A percentile compares a stretch with the other conserved stretches of the same genome.
Conservation (phyloP, 2,329 filamentous ascomycete genomes). For the Pseudogymnoascus sp. region DNA sequence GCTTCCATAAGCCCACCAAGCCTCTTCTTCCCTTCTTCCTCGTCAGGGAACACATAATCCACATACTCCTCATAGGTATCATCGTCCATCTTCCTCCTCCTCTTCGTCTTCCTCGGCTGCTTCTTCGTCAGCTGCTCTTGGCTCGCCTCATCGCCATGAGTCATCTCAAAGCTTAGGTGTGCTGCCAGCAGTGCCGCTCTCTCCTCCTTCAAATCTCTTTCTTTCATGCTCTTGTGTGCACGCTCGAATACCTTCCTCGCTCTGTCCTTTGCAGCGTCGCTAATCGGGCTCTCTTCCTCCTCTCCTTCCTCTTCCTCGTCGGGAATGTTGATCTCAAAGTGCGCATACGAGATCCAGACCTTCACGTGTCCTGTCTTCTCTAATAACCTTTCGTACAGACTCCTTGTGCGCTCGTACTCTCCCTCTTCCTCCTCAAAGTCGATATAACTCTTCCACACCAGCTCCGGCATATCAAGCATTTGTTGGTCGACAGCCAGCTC, state of each 20-base stretch:
- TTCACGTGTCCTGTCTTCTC: slow-evolving; percentile 98
- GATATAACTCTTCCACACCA: slow-evolving; percentile 97
- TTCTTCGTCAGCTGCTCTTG: slow-evolving; percentile 80
- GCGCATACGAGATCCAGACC: slow-evolving; percentile 98
- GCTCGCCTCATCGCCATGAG: slow-evolving; percentile 69
- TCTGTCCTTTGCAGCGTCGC: slow-evolving; percentile 74
- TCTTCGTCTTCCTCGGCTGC: slow-evolving; percentile 92
- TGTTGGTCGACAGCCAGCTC: slow-evolving; percentile 81
- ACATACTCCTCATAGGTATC: slow-evolving; percentile 94
- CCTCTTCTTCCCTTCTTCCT: background rate
- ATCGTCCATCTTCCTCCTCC: slow-evolving; percentile 84
- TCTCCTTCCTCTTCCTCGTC: slow-evolving; percentile 56
- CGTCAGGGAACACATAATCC: slow-evolving; percentile 90
- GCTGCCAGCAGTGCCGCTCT: slow-evolving; percentile 85
- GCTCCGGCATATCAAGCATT: slow-evolving; percentile 90
- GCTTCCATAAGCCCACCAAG: slow-evolving; percentile 6
- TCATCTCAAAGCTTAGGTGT: slow-evolving; percentile 87
- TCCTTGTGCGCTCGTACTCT: slow-evolving; percentile 76
- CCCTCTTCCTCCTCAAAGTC: slow-evolving; percentile 96
- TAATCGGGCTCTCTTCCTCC: slow-evolving; percentile 58
- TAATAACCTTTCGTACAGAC: slow-evolving; percentile 82
- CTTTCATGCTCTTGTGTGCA: slow-evolving; percentile 80
- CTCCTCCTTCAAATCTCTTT: slow-evolving; percentile 86
- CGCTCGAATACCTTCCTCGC: slow-evolving; percentile 80
- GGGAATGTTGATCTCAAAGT: slow-evolving; percentile 92